phyloP scores from a whole-genome alignment of 2,329 filamentous ascomycete genomes.

The Alternaria angustiovoidea region DNA sequence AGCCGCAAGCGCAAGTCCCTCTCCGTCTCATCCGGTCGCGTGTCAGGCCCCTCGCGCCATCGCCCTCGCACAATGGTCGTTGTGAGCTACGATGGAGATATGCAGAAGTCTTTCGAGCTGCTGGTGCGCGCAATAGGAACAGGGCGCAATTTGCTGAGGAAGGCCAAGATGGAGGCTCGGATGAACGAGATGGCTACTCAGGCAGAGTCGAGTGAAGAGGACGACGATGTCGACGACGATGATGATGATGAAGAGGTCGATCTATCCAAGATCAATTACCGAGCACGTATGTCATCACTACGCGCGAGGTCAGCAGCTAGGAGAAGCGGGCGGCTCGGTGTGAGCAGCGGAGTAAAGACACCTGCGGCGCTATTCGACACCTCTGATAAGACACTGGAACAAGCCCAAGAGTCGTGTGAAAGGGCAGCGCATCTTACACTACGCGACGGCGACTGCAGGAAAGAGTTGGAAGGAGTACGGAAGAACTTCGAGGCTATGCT shows the following conservation, averaged over 20 bases:
- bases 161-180: slow-evolving; percentile 83
- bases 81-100: slow-evolving; percentile 90
- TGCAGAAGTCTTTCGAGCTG: slow-evolving; percentile 82
- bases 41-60: slow-evolving; percentile 62
- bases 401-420: slow-evolving; percentile 82
- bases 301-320: slow-evolving; percentile 34
- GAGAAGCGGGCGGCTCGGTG: slow-evolving; percentile 18
- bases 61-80: slow-evolving; percentile 79
- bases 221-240: slow-evolving; percentile 35
- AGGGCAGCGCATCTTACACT: slow-evolving; percentile 87
- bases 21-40: slow-evolving; percentile 51
- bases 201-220: slow-evolving; percentile 39
- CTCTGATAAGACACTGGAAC: slow-evolving; percentile 80
- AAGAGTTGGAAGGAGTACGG: slow-evolving; percentile 76
- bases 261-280: slow-evolving; percentile 48
- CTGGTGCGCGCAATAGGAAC: slow-evolving; percentile 83
- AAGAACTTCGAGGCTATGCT: slow-evolving; percentile 70
- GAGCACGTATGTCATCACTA: slow-evolving; percentile 45
- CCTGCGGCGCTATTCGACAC: slow-evolving; percentile 61
- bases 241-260: slow-evolving; percentile 38
- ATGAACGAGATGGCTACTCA: slow-evolving; percentile 61
- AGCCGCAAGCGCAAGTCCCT: slow-evolving; percentile 55
- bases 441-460: slow-evolving; percentile 84
- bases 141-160: slow-evolving; percentile 83
- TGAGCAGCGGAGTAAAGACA: slow-evolving; percentile 19